These are phyloP conservation scores for Grammothele lineata DNA, from an alignment of 768 basidiomycete species.

Conservation along the genomic window DNA sequence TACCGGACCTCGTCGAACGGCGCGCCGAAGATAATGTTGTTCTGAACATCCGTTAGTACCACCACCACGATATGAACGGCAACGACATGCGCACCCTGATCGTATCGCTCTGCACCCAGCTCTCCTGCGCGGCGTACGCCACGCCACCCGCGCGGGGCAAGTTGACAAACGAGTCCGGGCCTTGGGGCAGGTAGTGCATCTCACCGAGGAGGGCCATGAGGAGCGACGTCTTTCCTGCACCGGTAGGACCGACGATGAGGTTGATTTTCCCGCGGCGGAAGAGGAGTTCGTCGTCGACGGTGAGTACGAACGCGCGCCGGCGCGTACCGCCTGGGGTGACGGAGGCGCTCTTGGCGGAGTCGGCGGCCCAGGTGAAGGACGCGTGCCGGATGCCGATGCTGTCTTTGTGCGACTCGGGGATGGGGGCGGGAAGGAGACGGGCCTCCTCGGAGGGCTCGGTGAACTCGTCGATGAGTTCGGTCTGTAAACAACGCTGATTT, in stretches of 20 bases:
- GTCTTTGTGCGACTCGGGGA: conserved; percentile 5
- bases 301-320: conserved; percentile 41
- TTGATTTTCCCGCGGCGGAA: conserved; percentile 49
- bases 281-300: conserved; percentile 41
- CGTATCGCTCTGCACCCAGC: conserved; percentile 50
- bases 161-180: conserved; percentile 58
- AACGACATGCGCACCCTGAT: too few species aligned
- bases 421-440: neutral
- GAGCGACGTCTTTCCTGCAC: conserved; percentile 52
- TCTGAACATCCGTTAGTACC: conserved; percentile 14
- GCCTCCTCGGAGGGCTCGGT: conserved; percentile 1
- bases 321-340: conserved; percentile 5
- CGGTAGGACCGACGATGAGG: conserved; percentile 51
- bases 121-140: conserved; percentile 74
- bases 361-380: conserved; percentile 16
- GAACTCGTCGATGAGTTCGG: conserved; percentile 19
- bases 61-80: neutral
- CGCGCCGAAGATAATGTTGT: conserved; percentile 48
- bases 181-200: conserved; percentile 51
- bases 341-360: neutral
- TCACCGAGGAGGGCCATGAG: conserved; percentile 60
- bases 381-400: conserved; percentile 15
- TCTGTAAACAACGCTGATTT: too few species aligned
- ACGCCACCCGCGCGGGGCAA: conserved; percentile 67
- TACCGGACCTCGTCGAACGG: conserved; percentile 42